Percentiles rank a stretch among this genome's conserved stretches.
Conservation (phyloP, 805 yeast species). For the Pichia rugopelliculosa region DNA sequence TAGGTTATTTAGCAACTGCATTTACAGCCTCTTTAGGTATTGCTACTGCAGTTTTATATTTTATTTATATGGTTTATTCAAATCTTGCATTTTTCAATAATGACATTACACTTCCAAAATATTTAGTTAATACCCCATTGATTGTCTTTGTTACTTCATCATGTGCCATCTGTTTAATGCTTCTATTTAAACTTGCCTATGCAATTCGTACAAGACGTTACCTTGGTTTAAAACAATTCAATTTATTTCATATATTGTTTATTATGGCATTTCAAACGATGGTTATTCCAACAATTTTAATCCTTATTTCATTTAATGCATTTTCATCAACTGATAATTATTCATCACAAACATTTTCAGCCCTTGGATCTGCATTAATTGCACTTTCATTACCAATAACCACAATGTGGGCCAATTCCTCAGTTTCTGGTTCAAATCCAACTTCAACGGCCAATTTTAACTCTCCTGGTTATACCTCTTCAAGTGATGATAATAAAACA, state of each 20-base stretch:
- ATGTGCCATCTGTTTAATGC: slow-evolving; percentile 49
- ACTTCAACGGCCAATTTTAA: slow-evolving; percentile 29
- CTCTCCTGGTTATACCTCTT: slow-evolving; percentile 13
- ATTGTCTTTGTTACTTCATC: slow-evolving; percentile 67
- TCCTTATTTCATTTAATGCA: slow-evolving; percentile 41
- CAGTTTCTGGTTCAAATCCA: slow-evolving; percentile 42
- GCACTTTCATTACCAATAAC: slow-evolving; percentile 74
- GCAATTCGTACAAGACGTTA: slow-evolving; percentile 69
- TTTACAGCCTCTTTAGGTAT: slow-evolving; percentile 40
- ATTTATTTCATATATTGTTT: slow-evolving; percentile 68
- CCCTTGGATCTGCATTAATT: slow-evolving; percentile 53
- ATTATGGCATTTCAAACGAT: slow-evolving; percentile 80
- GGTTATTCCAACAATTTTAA: slow-evolving; percentile 66
- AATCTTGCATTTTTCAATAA: slow-evolving; percentile 27
- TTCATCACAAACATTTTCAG: slow-evolving; percentile 34
- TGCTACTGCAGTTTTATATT: slow-evolving; percentile 52
- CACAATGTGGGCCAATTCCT: slow-evolving; percentile 80
- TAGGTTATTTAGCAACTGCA: slow-evolving; percentile 34
- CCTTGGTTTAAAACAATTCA: slow-evolving; percentile 77
- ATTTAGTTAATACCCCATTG: slow-evolving; percentile 46
- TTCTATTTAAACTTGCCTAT: slow-evolving; percentile 54
- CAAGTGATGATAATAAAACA: slow-evolving; percentile 9
- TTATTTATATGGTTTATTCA: slow-evolving; percentile 42
- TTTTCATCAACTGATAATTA: slow-evolving; percentile 11
- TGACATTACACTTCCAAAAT: slow-evolving; percentile 19